Percentiles rank a stretch among this genome's conserved stretches.
phyloP scores from a whole-genome alignment of 2,329 filamentous ascomycete genomes.

The Claviceps capensis region DNA sequence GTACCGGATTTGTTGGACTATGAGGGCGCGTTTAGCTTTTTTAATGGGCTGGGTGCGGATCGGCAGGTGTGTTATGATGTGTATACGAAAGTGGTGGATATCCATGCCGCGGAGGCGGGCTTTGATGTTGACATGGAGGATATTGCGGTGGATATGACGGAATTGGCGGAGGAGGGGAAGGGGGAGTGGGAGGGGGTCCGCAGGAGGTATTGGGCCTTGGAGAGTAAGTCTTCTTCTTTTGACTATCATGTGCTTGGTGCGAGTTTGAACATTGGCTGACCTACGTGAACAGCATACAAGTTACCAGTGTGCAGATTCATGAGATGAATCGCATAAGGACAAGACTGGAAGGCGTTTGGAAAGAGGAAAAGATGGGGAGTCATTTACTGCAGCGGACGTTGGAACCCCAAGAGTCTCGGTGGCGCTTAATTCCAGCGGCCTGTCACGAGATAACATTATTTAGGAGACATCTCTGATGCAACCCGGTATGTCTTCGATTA shows the following conservation, averaged over 20 bases:
- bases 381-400: too few relatives aligned
- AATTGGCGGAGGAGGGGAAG: constrained; percentile 50
- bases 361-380: neutral
- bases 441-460: neutral
- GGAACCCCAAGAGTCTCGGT: neutral
- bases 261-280: neutral
- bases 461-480: neutral
- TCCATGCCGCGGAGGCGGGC: constrained; percentile 79
- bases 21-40: constrained; percentile 68
- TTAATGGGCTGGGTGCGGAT: constrained; percentile 87
- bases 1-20: constrained; percentile 66
- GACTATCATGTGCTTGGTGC: neutral
- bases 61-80: constrained; percentile 90
- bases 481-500: neutral
- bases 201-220: constrained; percentile 79
- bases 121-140: constrained; percentile 81
- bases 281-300: constrained; percentile 41
- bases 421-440: too few relatives aligned
- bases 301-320: constrained; percentile 64
- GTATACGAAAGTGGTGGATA: constrained; percentile 81
- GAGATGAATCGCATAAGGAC: constrained; percentile 29
- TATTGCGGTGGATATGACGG: constrained; percentile 54
- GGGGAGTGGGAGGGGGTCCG: constrained; percentile 81
- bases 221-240: constrained; percentile 24
- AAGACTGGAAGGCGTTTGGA: neutral